Conservation (phyloP, 2,329 filamentous ascomycete genomes). For the Sclerotinia sclerotiorum region DNA sequence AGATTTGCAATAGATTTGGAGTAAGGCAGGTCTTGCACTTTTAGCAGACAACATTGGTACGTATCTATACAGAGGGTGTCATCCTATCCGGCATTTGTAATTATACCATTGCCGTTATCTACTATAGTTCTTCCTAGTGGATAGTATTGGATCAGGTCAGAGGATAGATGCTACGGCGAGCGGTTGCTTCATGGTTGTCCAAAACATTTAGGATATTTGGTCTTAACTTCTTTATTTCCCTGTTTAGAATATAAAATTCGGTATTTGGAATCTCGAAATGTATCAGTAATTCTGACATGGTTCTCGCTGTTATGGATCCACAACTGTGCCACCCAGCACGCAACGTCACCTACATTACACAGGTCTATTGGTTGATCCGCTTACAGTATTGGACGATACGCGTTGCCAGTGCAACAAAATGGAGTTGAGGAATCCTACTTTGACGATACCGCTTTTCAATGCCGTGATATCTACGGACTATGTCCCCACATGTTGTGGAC, state of each 20-base stretch:
- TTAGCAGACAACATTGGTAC: neutral
- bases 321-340: neutral
- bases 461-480: neutral
- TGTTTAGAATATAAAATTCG: neutral
- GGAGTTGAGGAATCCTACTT: neutral
- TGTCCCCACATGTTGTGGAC: neutral
- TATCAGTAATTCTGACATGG: neutral
- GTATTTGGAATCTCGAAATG: neutral
- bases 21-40: neutral
- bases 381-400: neutral
- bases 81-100: neutral
- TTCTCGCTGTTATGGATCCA: neutral
- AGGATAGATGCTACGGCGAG: neutral
- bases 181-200: neutral
- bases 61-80: neutral
- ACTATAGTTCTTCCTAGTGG: neutral
- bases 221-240: neutral
- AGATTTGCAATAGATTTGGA: constrained; percentile 44
- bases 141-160: neutral
- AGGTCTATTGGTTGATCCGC: neutral
- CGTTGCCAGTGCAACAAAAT: neutral
- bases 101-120: neutral
- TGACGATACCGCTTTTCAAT: neutral
- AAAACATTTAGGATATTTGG: neutral
- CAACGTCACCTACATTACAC: neutral